Percentiles rank a stretch among this genome's conserved stretches.
Conservation (phyloP, 2,329 filamentous ascomycete species). For the Alternaria novae-zelandiae region DNA sequence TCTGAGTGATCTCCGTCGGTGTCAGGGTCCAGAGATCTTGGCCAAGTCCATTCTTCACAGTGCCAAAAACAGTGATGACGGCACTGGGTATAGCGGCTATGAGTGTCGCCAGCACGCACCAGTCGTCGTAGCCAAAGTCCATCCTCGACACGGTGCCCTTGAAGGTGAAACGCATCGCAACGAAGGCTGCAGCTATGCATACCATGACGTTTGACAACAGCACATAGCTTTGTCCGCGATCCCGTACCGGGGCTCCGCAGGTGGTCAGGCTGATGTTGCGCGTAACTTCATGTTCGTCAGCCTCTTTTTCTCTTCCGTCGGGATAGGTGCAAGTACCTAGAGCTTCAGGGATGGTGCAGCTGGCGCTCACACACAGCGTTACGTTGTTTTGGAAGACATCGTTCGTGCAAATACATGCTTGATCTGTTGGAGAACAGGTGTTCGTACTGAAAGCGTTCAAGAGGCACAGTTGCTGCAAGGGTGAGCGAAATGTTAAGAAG, state of each 20-base stretch:
- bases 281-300: constrained; percentile 33
- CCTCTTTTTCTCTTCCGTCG: neutral
- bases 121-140: constrained; percentile 51
- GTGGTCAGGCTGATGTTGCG: constrained; percentile 51
- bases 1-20: constrained; percentile 51
- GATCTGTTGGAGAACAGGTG: constrained; percentile 26
- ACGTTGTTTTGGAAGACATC: constrained; percentile 25
- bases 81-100: constrained; percentile 33
- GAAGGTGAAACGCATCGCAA: constrained; percentile 46
- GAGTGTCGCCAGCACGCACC: constrained; percentile 33
- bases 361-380: constrained; percentile 23
- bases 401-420: constrained; percentile 33
- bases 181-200: constrained; percentile 43
- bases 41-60: constrained; percentile 52
- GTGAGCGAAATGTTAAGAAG: neutral
- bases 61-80: constrained; percentile 33
- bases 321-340: constrained; percentile 17
- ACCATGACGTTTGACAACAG: constrained; percentile 44
- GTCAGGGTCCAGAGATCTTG: constrained; percentile 60
- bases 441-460: constrained; percentile 15
- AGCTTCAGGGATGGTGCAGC: constrained; percentile 31
- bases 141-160: constrained; percentile 43
- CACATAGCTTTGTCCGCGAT: constrained; percentile 44
- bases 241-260: constrained; percentile 50
- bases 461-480: constrained; percentile 17